Evolutionary conservation across 1,284 basidiomycete species (phyloP).

Genomic region (Gomphus bonarii): DNA sequence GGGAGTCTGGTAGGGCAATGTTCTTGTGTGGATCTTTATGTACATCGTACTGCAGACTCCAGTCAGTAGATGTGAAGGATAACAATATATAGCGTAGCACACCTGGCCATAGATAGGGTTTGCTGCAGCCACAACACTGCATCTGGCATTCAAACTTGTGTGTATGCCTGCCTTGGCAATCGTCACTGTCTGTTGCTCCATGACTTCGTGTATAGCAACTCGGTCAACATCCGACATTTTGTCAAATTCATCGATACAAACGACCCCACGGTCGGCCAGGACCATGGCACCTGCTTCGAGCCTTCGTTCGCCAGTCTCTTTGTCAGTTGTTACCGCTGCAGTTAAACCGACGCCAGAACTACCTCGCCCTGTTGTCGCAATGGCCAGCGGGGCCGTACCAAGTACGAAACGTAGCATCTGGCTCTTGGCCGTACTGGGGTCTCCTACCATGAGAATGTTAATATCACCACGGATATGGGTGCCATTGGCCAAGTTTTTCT

Average conservation of each 20-base stretch:
- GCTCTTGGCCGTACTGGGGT: slow-evolving; percentile 96
- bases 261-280: slow-evolving; percentile 96
- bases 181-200: slow-evolving; percentile 99
- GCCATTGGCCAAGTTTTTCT: slow-evolving; percentile 96
- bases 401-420: slow-evolving; percentile 96
- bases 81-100: slow-evolving; percentile 19
- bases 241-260: slow-evolving; percentile 99
- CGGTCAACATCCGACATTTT: slow-evolving; percentile 99
- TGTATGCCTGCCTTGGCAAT: slow-evolving; percentile 99
- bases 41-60: slow-evolving; percentile 84
- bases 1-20: slow-evolving; percentile 95
- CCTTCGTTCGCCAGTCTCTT: slow-evolving; percentile 92
- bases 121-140: slow-evolving; percentile 95
- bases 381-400: slow-evolving; percentile 92
- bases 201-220: slow-evolving; percentile 99
- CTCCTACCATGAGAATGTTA: slow-evolving; percentile 99
- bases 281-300: slow-evolving; percentile 99
- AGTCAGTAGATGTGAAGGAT: slow-evolving; percentile 5
- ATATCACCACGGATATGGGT: slow-evolving; percentile 99
- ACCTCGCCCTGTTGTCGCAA: slow-evolving; percentile 96
- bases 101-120: slow-evolving; percentile 99
- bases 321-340: slow-evolving; percentile 98
- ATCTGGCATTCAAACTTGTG: slow-evolving; percentile 94
- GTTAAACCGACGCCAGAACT: slow-evolving; percentile 98
- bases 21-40: slow-evolving; percentile 99